Evolutionary conservation across 1,139 yeast genomes (phyloP).

Genomic region (Maudiozyma humilis): DNA sequence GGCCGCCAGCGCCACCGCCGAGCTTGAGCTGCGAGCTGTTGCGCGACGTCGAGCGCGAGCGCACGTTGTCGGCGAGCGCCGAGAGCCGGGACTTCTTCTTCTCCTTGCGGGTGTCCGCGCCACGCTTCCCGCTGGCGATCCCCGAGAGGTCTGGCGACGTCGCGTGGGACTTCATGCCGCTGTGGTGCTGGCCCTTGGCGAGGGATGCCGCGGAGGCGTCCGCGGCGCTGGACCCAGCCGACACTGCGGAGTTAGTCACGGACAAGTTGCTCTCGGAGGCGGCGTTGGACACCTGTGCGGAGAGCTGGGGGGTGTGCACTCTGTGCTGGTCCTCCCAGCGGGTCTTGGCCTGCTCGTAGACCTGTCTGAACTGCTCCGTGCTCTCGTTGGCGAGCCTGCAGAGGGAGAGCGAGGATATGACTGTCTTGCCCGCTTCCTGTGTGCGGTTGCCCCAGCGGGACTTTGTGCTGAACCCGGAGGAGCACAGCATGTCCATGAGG

Average conservation of each 20-base stretch:
- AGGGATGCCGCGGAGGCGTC: not conserved
- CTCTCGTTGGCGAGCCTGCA: slow-evolving; percentile 49
- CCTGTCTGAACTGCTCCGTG: slow-evolving; percentile 27
- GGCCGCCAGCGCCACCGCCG: slow-evolving; percentile 1
- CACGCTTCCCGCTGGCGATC: not conserved
- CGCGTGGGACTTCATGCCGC: slow-evolving; percentile 33
- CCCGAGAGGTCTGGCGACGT: slow-evolving; percentile 1
- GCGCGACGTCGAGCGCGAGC: slow-evolving; percentile 37
- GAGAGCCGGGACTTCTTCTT: slow-evolving; percentile 42
- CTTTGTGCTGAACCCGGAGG: slow-evolving; percentile 67
- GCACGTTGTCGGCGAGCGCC: slow-evolving; percentile 36
- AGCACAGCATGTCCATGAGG: slow-evolving; percentile 86
- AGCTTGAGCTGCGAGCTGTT: slow-evolving; percentile 43
- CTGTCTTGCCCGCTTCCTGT: slow-evolving; percentile 78
- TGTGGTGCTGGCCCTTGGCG: not conserved
- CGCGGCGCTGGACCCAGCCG: not conserved
- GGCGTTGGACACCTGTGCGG: not conserved
- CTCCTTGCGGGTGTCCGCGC: slow-evolving; percentile 9
- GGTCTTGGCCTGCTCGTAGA: slow-evolving; percentile 19
- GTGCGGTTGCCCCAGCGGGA: slow-evolving; percentile 85
- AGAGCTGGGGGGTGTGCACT: not conserved
- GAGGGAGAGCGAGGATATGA: slow-evolving; percentile 74
- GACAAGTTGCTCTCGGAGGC: slow-evolving; percentile 6
- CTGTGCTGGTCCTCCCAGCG: slow-evolving; percentile 23
- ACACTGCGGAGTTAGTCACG: slow-evolving; percentile 6